phyloP scores from a whole-genome alignment of 202 grass and related monocot genomes.

The Hordeum pubiflorum region DNA sequence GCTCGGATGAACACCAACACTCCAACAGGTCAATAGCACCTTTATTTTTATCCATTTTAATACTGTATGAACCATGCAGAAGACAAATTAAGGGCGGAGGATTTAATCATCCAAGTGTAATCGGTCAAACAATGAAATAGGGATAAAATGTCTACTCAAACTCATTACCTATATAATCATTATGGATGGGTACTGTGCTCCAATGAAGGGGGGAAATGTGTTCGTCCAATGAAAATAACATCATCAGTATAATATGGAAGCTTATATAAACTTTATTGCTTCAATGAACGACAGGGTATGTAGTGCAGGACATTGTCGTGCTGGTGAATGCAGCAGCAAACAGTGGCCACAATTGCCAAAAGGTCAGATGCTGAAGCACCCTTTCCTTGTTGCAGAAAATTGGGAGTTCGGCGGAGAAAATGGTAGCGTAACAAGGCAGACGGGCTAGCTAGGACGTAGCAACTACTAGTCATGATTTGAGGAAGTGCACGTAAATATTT shows the following conservation, averaged over 20 bases:
- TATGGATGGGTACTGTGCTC: neutral
- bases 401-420: neutral
- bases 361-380: neutral
- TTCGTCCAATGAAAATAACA: neutral
- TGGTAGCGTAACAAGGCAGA: neutral
- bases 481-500: neutral
- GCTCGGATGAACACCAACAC: neutral
- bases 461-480: neutral
- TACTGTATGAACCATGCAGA: constrained; percentile 12
- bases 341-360: neutral
- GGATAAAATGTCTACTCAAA: neutral
- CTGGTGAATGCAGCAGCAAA: neutral
- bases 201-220: neutral
- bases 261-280: neutral
- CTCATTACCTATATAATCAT: neutral
- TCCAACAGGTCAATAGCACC: neutral
- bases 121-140: neutral
- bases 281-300: neutral
- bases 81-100: neutral
- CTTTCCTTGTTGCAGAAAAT: neutral
- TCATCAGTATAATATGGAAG: neutral
- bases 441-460: neutral
- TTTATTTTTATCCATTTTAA: neutral
- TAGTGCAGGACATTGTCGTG: neutral
- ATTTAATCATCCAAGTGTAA: neutral